Evolutionary conservation across 1,139 yeast species (phyloP).

Genomic region (Debaryomyces coudertii): DNA sequence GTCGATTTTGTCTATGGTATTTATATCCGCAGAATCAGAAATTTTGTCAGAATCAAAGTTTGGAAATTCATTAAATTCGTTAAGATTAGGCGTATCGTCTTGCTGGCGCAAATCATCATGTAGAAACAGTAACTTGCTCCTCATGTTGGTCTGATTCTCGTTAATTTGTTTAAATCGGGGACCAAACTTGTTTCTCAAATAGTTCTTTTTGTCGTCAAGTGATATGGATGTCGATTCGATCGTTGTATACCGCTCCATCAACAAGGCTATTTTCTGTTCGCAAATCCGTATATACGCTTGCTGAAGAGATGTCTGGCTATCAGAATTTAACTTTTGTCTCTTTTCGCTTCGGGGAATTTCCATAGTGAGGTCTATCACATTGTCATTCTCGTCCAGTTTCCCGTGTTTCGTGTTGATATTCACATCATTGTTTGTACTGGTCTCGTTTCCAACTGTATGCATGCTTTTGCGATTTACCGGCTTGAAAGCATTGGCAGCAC

Average conservation of each 20-base stretch:
- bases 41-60: conserved; percentile 11
- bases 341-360: conserved; percentile 7
- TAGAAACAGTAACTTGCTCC: conserved; percentile 8
- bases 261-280: conserved; percentile 29
- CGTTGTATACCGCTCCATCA: conserved; percentile 30
- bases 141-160: background rate
- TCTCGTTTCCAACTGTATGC: background rate
- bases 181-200: conserved; percentile 26
- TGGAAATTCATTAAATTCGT: conserved; percentile 5
- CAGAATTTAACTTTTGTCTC: conserved; percentile 6
- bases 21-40: conserved; percentile 10
- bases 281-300: conserved; percentile 19
- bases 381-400: conserved; percentile 2
- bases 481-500: too few relatives aligned
- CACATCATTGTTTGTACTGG: background rate
- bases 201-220: conserved; percentile 34
- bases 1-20: conserved; percentile 14
- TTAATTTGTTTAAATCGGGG: conserved; percentile 23
- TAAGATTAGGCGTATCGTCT: background rate
- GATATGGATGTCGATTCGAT: conserved; percentile 43
- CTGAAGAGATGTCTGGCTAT: conserved; percentile 6
- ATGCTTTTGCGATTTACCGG: background rate
- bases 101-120: background rate
- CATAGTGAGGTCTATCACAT: conserved; percentile 14
- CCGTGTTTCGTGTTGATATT: background rate